Evolutionary conservation across 345 rosid species (phyloP).

Genomic region (Citrus unshiu): DNA sequence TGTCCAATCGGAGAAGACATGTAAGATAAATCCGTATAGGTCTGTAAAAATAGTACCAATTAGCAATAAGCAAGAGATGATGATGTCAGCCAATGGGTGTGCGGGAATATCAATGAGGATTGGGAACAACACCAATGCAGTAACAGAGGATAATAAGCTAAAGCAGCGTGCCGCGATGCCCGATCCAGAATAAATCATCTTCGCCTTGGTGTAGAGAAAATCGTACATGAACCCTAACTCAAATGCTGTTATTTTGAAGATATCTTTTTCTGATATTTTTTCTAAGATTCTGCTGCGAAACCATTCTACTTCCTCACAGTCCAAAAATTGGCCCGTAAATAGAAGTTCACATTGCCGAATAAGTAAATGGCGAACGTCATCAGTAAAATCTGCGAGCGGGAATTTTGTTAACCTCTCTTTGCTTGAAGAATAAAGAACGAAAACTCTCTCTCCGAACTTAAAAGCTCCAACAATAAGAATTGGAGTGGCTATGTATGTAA

Average conservation of each 20-base stretch:
- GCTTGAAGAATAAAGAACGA: constrained; percentile 32
- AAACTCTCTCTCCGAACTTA: constrained; percentile 42
- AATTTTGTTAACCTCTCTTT: constrained; percentile 15
- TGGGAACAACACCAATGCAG: constrained; percentile 8
- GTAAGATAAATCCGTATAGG: neutral
- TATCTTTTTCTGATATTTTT: neutral
- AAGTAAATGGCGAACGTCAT: too few species aligned
- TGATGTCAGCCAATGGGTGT: neutral
- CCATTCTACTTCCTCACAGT: too few species aligned
- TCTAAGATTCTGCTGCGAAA: too few species aligned
- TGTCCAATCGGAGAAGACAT: constrained; percentile 22
- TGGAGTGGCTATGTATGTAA: constrained; percentile 13
- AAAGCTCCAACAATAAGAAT: constrained; percentile 21
- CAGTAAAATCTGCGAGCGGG: too few species aligned
- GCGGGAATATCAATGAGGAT: neutral
- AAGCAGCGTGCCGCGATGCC: constrained; percentile 10
- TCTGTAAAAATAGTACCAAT: constrained; percentile 9
- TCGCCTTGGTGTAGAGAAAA: constrained; percentile 26
- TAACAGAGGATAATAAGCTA: neutral
- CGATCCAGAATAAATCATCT: neutral
- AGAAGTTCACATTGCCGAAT: too few species aligned
- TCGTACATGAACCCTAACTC: neutral
- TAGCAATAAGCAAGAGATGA: neutral
- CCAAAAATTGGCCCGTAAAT: too few species aligned
- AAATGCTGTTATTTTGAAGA: constrained; percentile 3